Evolutionary conservation across 805 yeast genomes (phyloP).

Genomic region (Wickerhamiella kazuoi): DNA sequence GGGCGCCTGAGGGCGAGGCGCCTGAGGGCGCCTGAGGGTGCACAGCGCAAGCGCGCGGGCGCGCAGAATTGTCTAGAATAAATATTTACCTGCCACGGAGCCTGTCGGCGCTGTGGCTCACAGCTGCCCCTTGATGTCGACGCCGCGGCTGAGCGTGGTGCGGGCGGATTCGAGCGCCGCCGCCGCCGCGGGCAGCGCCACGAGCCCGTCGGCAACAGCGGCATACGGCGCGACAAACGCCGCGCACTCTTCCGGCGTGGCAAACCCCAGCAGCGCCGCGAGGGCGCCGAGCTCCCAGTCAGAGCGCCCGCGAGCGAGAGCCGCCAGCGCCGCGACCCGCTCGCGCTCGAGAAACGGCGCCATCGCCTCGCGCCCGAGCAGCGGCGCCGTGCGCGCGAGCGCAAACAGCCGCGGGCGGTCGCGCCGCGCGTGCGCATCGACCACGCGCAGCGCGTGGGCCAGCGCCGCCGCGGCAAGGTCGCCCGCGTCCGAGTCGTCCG

Average conservation of each 20-base stretch:
- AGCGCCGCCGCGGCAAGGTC: conserved; percentile 16
- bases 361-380: conserved; percentile 30
- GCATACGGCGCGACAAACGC: conserved; percentile 1
- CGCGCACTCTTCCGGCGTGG: conserved; percentile 9
- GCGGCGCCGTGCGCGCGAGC: conserved; percentile 25
- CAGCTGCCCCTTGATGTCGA: conserved; percentile 82
- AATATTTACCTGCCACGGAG: no score
- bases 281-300: conserved; percentile 14
- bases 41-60: no score
- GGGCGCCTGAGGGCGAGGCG: no score
- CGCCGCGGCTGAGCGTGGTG: conserved; percentile 24
- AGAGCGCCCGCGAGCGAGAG: conserved; percentile 33
- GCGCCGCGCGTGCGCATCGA: conserved; percentile 21
- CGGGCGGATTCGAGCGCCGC: conserved; percentile 23
- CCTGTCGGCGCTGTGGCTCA: no score
- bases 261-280: conserved; percentile 21
- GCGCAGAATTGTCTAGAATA: no score
- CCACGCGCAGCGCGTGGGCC: conserved; percentile 24
- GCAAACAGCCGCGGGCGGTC: conserved; percentile 40
- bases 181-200: conserved; percentile 16
- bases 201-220: background rate
- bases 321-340: conserved; percentile 37
- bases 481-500: conserved; percentile 16
- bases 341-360: conserved; percentile 40
- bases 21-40: no score